Evolutionary conservation across 805 yeast genomes (phyloP), one percentile per base, ranked within the genome.

Genomic region (Wickerhamiella hasegawae): DNA sequence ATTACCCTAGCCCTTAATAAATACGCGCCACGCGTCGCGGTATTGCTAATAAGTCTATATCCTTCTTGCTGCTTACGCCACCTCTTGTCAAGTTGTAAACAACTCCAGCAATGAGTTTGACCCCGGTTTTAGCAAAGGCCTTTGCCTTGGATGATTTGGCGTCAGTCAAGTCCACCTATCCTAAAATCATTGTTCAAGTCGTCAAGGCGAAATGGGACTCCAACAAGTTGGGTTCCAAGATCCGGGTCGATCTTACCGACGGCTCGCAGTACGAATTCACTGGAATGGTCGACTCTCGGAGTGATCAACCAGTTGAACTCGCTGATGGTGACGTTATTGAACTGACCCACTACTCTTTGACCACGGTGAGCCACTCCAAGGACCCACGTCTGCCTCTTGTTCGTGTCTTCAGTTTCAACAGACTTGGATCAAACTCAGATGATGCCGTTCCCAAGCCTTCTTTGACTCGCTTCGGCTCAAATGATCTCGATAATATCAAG

Each of bases 271-370:
- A 24, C 18, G 10, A 20, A 16, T 9, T 18, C 23, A 29, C 23
- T 18, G 18, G 21, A 18, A 31, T 25, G 14, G 14, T 37, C 21
- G 23, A 26, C 21, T 31, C 11, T n/a, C 17, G 12, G 14, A 3
- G 18, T 5, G 17, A 11, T 3, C 14, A 19, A 2, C 20, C 22
- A 5, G 34, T 18, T 12, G 32, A 32, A 3, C 28, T 37, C 17
- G 15, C 11, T 2, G 36, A 24, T 8, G 36, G 36, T 10, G 36
- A 37, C 22, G 24, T 37, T 20, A 23, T 37, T 24, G 31, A 29
- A 25, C 12, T 37, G 28, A 9, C 28, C 4, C 4, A 25, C 15
- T 33, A 30, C 25, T 15, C 31, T 16, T 3, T 37, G 19, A n/a
- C 16, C 11, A 15, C 16, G 3, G 15, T 28, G 12, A 36, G 22